These are phyloP conservation scores for Chionographis japonica DNA, from an alignment of 106 monocot genomes.

Conservation along the genomic window DNA sequence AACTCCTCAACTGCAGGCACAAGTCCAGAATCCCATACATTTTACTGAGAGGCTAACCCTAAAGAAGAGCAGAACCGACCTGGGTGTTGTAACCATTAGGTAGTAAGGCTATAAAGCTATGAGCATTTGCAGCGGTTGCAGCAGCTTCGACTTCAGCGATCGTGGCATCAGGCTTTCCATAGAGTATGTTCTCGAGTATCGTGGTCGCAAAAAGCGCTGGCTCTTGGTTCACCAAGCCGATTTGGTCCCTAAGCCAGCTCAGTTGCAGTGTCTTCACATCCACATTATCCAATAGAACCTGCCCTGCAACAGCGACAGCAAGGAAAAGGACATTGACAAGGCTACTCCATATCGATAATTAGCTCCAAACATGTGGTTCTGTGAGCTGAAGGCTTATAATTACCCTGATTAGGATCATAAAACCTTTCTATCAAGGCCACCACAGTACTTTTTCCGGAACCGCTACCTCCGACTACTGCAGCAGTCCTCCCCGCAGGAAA, in stretches of 20 bases:
- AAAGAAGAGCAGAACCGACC: slow-evolving; percentile 22
- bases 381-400: background rate
- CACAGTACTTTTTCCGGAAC: slow-evolving; percentile 95
- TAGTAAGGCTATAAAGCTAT: slow-evolving; percentile 91
- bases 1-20: too few relatives aligned
- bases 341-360: background rate
- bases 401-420: slow-evolving; percentile 98
- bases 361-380: background rate
- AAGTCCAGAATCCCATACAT: too few relatives aligned
- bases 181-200: slow-evolving; percentile 92
- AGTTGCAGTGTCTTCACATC: slow-evolving; percentile 86
- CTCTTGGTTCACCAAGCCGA: slow-evolving; percentile 97
- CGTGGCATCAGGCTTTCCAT: slow-evolving; percentile 89
- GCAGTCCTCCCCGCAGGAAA: slow-evolving; percentile 89
- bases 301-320: slow-evolving; percentile 48
- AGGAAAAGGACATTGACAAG: background rate
- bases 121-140: slow-evolving; percentile 89
- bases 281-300: slow-evolving; percentile 86
- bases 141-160: slow-evolving; percentile 91
- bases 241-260: slow-evolving; percentile 92
- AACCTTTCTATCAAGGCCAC: slow-evolving; percentile 92
- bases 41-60: too few relatives aligned
- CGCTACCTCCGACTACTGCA: slow-evolving; percentile 98
- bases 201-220: slow-evolving; percentile 95
- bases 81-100: slow-evolving; percentile 94